Evolutionary conservation across 441 rosid species (phyloP), one percentile per base, ranked within the genome.

Genomic region (Syzygium malaccense): DNA sequence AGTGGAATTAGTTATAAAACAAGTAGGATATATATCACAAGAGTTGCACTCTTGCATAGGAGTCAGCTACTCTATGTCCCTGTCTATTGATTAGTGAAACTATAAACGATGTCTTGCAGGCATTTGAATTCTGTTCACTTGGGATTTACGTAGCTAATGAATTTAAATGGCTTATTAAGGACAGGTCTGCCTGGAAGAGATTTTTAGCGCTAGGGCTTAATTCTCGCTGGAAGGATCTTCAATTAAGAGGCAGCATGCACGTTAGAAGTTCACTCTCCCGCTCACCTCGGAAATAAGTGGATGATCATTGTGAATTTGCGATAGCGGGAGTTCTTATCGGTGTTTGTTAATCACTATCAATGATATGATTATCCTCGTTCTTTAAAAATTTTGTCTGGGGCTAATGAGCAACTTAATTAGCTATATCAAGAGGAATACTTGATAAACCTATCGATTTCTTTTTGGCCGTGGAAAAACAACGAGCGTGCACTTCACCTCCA

Each of bases 141-240:
- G 0, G 79, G 79, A 68, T 23, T 68, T 33, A 68, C 26, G 0
- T 23, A 75, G 83, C 51, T 23, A 75, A 75, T 12, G n/a, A 75
- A 37, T 41, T 37, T 23, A 71, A 41, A 37, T 2, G 51, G 83
- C 51, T 41, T 75, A 41, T 1, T 12, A 75, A 41, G n/a, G 51
- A 75, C 2, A 75, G 83, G 51, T 75, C 83, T 75, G 51, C 83
- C n/a, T 37, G 25, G 49, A 71, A 75, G n/a, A 41, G 49, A 37
- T 25, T 37, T 75, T 0, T 75, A 75, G 83, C 9, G 3, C 12
- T 12, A 75, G 51, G 51, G 83, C 83, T 41, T 12, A 75, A 75
- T 0, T 75, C 18, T 0, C 2, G 15, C 1, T 0, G 5, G 83
- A 41, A 75, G 51, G 1, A 41, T 75, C 83, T 41, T 75, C 6